Evolutionary conservation across 2,329 filamentous ascomycete genomes (phyloP).

Genomic region (Paraphoma chrysanthemicola): DNA sequence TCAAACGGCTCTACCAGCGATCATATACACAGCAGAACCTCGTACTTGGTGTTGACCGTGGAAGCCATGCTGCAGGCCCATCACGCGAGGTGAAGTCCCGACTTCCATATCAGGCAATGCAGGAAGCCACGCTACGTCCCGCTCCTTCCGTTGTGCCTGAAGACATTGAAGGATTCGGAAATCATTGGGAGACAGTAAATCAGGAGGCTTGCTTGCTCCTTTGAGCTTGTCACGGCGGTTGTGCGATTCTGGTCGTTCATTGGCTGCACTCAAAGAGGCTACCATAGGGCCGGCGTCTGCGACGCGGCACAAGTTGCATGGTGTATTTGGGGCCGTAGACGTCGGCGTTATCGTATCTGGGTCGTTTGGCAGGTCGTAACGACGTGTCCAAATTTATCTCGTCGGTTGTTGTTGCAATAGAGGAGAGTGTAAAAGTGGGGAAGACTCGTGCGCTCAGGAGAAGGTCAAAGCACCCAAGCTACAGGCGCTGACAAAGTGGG

Average conservation of each 20-base stretch:
- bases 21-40: constrained; percentile 5
- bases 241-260: constrained; percentile 13
- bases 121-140: constrained; percentile 8
- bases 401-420: background rate
- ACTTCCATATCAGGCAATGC: constrained; percentile 13
- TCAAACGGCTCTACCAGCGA: background rate
- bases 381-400: background rate
- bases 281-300: constrained; percentile 14
- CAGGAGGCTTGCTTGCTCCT: constrained; percentile 15
- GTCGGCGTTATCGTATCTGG: background rate
- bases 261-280: constrained; percentile 9
- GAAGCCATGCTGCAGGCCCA: constrained; percentile 12
- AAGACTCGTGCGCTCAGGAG: background rate
- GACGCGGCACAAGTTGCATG: constrained; percentile 11
- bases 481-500: no score
- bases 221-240: constrained; percentile 17
- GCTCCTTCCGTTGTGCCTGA: constrained; percentile 6
- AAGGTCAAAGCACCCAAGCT: background rate
- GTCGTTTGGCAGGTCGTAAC: background rate
- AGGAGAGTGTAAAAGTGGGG: background rate
- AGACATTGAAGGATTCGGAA: background rate
- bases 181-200: constrained; percentile 19
- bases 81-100: constrained; percentile 11
- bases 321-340: background rate
- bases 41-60: background rate